Percentiles rank a stretch among this genome's conserved stretches.
Evolutionary conservation across 352 stramenopile genomes (phyloP).

Genomic region (Phytophthora pluvialis): DNA sequence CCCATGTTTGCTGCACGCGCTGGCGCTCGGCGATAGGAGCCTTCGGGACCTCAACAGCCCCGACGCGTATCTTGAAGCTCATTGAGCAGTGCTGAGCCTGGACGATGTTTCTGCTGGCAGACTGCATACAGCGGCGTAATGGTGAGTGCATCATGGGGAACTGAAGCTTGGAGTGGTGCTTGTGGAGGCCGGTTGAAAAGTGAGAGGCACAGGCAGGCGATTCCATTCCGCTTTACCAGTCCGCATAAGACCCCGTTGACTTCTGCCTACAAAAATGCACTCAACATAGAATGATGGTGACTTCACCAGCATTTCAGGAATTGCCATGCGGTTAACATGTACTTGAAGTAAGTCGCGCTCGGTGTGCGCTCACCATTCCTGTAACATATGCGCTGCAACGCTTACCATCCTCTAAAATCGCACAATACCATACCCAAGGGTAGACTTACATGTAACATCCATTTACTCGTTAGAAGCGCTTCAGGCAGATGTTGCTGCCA

Average conservation of each 20-base stretch:
- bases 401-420: too few species aligned
- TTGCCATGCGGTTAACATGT: too few species aligned
- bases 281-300: slow-evolving; percentile 9
- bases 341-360: too few species aligned
- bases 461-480: slow-evolving; percentile 34
- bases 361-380: too few species aligned
- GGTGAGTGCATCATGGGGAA: slow-evolving; percentile 10
- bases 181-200: slow-evolving; percentile 11
- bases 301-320: slow-evolving; percentile 6
- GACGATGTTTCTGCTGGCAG: not conserved
- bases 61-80: slow-evolving; percentile 32
- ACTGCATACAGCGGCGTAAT: slow-evolving; percentile 16
- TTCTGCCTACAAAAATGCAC: slow-evolving; percentile 1
- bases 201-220: slow-evolving; percentile 4
- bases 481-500: slow-evolving; percentile 70
- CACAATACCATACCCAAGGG: too few species aligned
- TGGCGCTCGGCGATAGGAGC: slow-evolving; percentile 26
- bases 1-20: slow-evolving; percentile 42
- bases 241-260: not conserved
- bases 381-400: too few species aligned
- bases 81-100: slow-evolving; percentile 22
- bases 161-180: slow-evolving; percentile 4
- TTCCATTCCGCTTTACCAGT: not conserved
- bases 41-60: slow-evolving; percentile 13
- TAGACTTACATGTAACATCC: not conserved